A percentile compares a stretch with the other conserved stretches of the same genome.
These are phyloP conservation scores for Aureobasidium lini DNA, from an alignment of 2,329 filamentous ascomycete genomes.

Conservation along the genomic window DNA sequence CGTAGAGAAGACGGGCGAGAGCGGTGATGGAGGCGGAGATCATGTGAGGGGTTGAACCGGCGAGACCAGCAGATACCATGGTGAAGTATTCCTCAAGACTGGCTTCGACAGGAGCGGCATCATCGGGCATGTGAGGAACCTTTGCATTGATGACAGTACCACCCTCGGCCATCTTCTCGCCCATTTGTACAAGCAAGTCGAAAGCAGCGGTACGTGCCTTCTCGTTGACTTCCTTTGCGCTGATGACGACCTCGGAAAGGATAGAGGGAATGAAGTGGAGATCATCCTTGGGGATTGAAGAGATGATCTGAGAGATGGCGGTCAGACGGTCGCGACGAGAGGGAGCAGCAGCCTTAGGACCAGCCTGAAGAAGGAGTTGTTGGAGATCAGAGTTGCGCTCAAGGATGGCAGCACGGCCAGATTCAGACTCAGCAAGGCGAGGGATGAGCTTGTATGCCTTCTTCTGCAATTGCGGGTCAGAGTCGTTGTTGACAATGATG, in stretches of 20 bases:
- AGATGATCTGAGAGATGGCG: slow-evolving; percentile 72
- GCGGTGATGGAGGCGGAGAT: slow-evolving; percentile 95
- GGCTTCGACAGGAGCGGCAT: slow-evolving; percentile 69
- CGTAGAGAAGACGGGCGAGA: slow-evolving; percentile 84
- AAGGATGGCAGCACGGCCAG: slow-evolving; percentile 65
- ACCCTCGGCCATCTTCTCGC: slow-evolving; percentile 69
- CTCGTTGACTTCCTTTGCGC: slow-evolving; percentile 96
- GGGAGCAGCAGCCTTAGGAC: slow-evolving; percentile 79
- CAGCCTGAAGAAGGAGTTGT: slow-evolving; percentile 66
- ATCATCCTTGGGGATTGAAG: slow-evolving; percentile 66
- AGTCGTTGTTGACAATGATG: slow-evolving; percentile 69
- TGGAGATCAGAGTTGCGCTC: slow-evolving; percentile 75
- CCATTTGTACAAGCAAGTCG: slow-evolving; percentile 81
- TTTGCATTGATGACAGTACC: slow-evolving; percentile 76
- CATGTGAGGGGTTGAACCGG: slow-evolving; percentile 91
- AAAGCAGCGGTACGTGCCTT: slow-evolving; percentile 85
- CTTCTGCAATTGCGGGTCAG: slow-evolving; percentile 92
- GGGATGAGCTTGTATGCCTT: slow-evolving; percentile 98
- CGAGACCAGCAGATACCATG: slow-evolving; percentile 94
- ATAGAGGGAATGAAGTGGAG: slow-evolving; percentile 91
- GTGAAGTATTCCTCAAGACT: slow-evolving; percentile 94
- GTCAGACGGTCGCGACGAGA: slow-evolving; percentile 78
- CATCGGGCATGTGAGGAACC: slow-evolving; percentile 73
- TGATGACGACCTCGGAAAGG: slow-evolving; percentile 88
- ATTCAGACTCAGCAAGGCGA: slow-evolving; percentile 72